Evolutionary conservation across 306 rosid genomes (phyloP), one percentile per base, ranked within the genome.

Genomic region (Purshia tridentata): DNA sequence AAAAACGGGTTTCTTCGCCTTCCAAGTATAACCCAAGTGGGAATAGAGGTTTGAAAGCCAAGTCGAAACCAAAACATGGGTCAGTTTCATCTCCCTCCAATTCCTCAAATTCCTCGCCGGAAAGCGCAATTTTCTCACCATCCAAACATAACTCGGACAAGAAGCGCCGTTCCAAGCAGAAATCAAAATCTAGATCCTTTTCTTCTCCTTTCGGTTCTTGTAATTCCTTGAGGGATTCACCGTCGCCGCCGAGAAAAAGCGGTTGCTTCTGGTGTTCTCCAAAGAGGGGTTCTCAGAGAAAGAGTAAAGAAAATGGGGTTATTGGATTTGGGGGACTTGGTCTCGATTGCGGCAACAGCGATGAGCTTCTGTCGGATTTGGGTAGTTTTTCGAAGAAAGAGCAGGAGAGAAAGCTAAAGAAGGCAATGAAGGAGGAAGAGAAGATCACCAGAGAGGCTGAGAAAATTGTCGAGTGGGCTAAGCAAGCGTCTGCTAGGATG

Each of bases 261-360:
- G 90, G 94, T 18, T 87, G 93, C 74, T 86, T 89, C 75, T 93
- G 96, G 92, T 88, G 92, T 54, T 88, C 94, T 23, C 92, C 96
- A 20, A 89, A 89, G 83, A 93, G 89, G 86, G 78, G 61, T 16
- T 69, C 84, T n/a, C 52, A 70, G 53, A 87, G 73, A 77, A 86
- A 78, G 73, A 83, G 79, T 6, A 91, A 78, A 64, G 89, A 86
- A 70, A 82, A 83, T 70, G 60, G 64, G 72, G 60, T 7, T 6
- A 40, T 23, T 2, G 61, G 22, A 22, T 56, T 56, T 23, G 35
- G n/a, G 8, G 67, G 11, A 5, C 35, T 29, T 23, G 75, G 67
- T 65, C 37, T 78, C 12, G 80, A 83, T 14, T 84, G 84, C 89
- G 86, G 81, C 70, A 65, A 69, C 39, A 55, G 62, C 76, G 86